Percentiles rank a stretch among this genome's conserved stretches.
Conservation (phyloP, 2,329 filamentous ascomycete genomes). For the Clonostachys chloroleuca region DNA sequence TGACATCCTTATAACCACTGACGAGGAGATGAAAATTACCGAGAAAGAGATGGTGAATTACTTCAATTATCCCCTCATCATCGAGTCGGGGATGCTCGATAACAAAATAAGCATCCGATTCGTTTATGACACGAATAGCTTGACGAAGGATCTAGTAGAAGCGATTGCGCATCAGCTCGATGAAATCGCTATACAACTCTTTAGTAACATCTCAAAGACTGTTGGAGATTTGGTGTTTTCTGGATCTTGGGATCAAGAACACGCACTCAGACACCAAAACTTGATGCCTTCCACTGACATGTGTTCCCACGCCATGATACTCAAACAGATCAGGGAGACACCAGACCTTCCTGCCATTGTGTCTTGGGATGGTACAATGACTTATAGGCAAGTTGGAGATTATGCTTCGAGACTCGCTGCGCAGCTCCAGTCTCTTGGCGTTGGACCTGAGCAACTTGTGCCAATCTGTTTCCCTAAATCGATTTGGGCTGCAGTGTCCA, state of each 20-base stretch:
- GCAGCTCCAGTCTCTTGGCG: slow-evolving; percentile 1
- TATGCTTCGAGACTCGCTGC: slow-evolving; percentile 9
- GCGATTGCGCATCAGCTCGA: slow-evolving; percentile 7
- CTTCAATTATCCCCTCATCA: slow-evolving; percentile 6
- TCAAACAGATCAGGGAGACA: too few relatives aligned
- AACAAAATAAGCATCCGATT: background rate
- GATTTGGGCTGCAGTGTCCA: slow-evolving; percentile 9
- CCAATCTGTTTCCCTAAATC: background rate
- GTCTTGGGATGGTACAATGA: slow-evolving; percentile 2
- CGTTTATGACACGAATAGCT: slow-evolving; percentile 1
- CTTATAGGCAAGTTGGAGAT: slow-evolving; percentile 12
- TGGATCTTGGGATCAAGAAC: slow-evolving; percentile 1
- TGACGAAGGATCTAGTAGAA: slow-evolving; percentile 3
- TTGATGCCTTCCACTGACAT: background rate
- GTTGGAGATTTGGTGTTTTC: background rate
- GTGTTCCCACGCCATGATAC: background rate
- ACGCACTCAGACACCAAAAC: background rate
- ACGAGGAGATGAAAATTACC: background rate
- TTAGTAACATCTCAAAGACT: background rate
- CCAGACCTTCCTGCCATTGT: background rate
- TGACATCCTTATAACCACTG: background rate
- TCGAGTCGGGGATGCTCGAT: slow-evolving; percentile 1
- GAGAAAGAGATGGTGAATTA: slow-evolving; percentile 19
- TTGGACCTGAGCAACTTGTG: background rate
- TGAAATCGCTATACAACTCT: slow-evolving; percentile 7